Conservation (phyloP, 2,329 filamentous ascomycete species). For the Raffaelea deltoideospora region DNA sequence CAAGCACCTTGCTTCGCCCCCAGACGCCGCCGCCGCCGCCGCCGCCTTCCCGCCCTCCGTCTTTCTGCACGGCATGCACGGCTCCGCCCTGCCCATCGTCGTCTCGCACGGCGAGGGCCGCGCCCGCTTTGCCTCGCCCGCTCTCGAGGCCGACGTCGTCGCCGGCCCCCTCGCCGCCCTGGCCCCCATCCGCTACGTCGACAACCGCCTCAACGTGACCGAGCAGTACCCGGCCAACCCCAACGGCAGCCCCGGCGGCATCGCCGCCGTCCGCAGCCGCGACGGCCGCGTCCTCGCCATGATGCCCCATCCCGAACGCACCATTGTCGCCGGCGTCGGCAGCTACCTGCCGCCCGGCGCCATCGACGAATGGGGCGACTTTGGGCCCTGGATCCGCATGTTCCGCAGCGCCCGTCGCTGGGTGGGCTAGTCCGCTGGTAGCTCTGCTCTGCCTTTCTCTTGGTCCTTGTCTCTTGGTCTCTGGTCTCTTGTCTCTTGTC, state of each 20-base stretch:
- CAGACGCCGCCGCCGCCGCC: constrained; percentile 17
- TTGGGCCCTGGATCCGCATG: constrained; percentile 72
- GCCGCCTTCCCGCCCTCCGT: constrained; percentile 40
- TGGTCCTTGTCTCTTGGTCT: too few relatives aligned
- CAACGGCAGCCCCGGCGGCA: constrained; percentile 69
- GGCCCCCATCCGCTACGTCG: constrained; percentile 68
- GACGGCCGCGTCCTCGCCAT: constrained; percentile 74
- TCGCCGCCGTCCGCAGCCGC: constrained; percentile 62
- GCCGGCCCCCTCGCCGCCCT: constrained; percentile 57
- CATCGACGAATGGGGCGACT: constrained; percentile 57
- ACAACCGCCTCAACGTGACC: constrained; percentile 63
- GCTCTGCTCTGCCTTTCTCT: too few relatives aligned
- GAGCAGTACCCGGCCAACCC: constrained; percentile 78
- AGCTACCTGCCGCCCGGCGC: constrained; percentile 53
- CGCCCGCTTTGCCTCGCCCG: constrained; percentile 49
- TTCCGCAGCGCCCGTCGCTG: constrained; percentile 80
- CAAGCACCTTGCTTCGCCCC: too few relatives aligned
- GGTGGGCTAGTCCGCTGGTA: constrained; percentile 42
- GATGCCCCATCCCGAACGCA: constrained; percentile 93
- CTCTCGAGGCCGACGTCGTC: constrained; percentile 38
- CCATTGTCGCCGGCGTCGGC: constrained; percentile 61
- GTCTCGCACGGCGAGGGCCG: constrained; percentile 87
- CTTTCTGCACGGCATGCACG: constrained; percentile 80
- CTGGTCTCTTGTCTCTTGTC: too few relatives aligned
- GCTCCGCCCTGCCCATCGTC: constrained; percentile 67